phyloP scores from a whole-genome alignment of 2,329 filamentous ascomycete species.

The Xylaria arbuscula region DNA sequence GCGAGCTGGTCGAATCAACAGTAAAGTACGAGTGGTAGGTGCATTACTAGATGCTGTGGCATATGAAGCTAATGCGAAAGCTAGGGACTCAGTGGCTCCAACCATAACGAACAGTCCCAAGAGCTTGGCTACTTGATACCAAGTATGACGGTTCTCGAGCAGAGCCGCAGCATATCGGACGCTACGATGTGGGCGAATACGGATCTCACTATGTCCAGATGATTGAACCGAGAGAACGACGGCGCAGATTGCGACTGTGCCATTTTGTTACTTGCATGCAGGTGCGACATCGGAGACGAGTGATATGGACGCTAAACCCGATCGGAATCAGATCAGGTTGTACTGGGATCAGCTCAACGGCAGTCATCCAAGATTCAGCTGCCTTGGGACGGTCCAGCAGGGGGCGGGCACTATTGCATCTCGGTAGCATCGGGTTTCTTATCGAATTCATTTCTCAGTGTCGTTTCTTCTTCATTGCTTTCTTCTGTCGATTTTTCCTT shows the following conservation, averaged over 20 bases:
- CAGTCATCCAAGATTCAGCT: background rate
- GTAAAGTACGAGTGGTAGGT: background rate
- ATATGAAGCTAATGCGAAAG: constrained; percentile 8
- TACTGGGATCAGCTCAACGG: background rate
- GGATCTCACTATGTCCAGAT: background rate
- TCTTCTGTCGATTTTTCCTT: background rate
- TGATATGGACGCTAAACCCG: background rate
- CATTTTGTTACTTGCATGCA: background rate
- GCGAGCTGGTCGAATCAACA: background rate
- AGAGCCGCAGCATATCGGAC: background rate
- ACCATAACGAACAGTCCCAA: background rate
- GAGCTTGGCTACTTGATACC: background rate
- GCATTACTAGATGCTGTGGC: background rate
- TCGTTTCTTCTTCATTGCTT: background rate
- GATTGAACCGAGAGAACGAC: background rate
- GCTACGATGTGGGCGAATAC: background rate
- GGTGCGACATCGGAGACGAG: constrained; percentile 13
- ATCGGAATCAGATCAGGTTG: background rate
- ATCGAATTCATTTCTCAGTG: background rate
- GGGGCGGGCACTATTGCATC: background rate
- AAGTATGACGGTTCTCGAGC: background rate
- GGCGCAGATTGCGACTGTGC: background rate
- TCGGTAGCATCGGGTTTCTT: constrained; percentile 11
- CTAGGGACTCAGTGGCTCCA: background rate
- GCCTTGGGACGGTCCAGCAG: background rate